These are phyloP conservation scores for Triglochin maritima DNA, from an alignment of 106 monocot genomes.

Conservation along the genomic window DNA sequence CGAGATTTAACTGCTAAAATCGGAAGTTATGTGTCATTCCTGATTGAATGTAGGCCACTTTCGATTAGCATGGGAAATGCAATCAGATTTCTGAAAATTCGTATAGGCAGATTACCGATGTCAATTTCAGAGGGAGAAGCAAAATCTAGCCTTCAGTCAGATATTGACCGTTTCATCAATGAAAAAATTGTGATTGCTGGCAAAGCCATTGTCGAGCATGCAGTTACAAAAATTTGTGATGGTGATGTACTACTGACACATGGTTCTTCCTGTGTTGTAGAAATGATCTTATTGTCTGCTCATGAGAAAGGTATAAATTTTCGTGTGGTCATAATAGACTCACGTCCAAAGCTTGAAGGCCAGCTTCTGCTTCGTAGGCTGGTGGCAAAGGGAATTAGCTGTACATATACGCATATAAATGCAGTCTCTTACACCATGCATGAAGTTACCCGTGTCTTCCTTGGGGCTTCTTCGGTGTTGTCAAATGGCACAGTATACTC, in stretches of 20 bases:
- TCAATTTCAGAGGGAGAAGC: slow-evolving; percentile 68
- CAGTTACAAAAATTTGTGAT: slow-evolving; percentile 81
- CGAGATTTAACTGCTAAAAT: slow-evolving; percentile 83
- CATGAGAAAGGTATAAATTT: slow-evolving; percentile 71
- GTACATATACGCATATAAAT: slow-evolving; percentile 94
- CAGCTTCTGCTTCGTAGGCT: slow-evolving; percentile 57
- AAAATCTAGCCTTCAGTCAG: slow-evolving; percentile 60
- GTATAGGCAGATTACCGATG: slow-evolving; percentile 57
- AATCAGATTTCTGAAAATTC: slow-evolving; percentile 78
- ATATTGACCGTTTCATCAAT: slow-evolving; percentile 84
- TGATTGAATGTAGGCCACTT: slow-evolving; percentile 89
- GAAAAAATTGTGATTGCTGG: slow-evolving; percentile 88
- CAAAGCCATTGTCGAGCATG: slow-evolving; percentile 81
- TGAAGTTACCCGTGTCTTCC: slow-evolving; percentile 85
- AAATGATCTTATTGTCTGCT: slow-evolving; percentile 69
- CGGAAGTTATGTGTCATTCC: slow-evolving; percentile 78
- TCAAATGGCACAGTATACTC: slow-evolving; percentile 96
- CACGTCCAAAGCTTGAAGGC: slow-evolving; percentile 92
- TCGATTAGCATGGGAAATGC: slow-evolving; percentile 98
- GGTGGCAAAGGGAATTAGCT: slow-evolving; percentile 62
- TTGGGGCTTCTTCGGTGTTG: slow-evolving; percentile 83
- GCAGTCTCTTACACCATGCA: slow-evolving; percentile 95
- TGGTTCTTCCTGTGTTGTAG: slow-evolving; percentile 82
- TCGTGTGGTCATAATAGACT: slow-evolving; percentile 78
- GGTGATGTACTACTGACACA: slow-evolving; percentile 87